These are phyloP conservation scores for Cystoderma amianthinum DNA, from an alignment of 768 basidiomycete species.

Conservation along the genomic window DNA sequence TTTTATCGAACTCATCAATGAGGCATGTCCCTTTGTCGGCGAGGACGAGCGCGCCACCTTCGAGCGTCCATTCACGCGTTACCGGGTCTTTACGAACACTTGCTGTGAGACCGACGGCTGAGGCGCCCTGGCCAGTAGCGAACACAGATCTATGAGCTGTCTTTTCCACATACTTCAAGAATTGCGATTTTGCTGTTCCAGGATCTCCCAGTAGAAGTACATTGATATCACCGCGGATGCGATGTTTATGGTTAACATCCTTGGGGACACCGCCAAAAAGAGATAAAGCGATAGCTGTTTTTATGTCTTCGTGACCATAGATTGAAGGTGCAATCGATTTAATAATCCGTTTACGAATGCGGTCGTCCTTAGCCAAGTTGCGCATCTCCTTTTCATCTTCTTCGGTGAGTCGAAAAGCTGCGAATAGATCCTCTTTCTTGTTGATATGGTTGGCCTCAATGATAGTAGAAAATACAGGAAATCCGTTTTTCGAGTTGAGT, in stretches of 20 bases:
- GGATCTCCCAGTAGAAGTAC: slow-evolving; percentile 94
- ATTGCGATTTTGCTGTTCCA: slow-evolving; percentile 98
- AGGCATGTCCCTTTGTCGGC: slow-evolving; percentile 97
- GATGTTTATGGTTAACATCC: slow-evolving; percentile 94
- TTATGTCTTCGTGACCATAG: slow-evolving; percentile 99
- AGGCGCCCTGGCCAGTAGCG: slow-evolving; percentile 97
- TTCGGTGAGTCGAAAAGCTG: slow-evolving; percentile 95
- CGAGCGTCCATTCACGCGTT: slow-evolving; percentile 96
- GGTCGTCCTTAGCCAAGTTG: slow-evolving; percentile 79
- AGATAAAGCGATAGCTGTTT: slow-evolving; percentile 92
- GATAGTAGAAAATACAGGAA: slow-evolving; percentile 97
- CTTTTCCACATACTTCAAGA: slow-evolving; percentile 98
- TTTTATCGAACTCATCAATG: slow-evolving; percentile 99
- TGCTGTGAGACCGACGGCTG: slow-evolving; percentile 96
- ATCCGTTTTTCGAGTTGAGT: slow-evolving; percentile 97
- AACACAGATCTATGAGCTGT: slow-evolving; percentile 97
- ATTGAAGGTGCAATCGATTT: slow-evolving; percentile 99
- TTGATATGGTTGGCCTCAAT: slow-evolving; percentile 98
- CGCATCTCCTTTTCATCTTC: slow-evolving; percentile 95
- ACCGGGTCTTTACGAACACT: slow-evolving; percentile 98
- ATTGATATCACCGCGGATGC: slow-evolving; percentile 97
- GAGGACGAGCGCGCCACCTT: slow-evolving; percentile 96
- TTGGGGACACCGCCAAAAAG: slow-evolving; percentile 93
- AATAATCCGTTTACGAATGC: slow-evolving; percentile 94
- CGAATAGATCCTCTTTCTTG: slow-evolving; percentile 98